Evolutionary conservation across 352 stramenopile species (phyloP).

Genomic region (Phytophthora europaea): DNA sequence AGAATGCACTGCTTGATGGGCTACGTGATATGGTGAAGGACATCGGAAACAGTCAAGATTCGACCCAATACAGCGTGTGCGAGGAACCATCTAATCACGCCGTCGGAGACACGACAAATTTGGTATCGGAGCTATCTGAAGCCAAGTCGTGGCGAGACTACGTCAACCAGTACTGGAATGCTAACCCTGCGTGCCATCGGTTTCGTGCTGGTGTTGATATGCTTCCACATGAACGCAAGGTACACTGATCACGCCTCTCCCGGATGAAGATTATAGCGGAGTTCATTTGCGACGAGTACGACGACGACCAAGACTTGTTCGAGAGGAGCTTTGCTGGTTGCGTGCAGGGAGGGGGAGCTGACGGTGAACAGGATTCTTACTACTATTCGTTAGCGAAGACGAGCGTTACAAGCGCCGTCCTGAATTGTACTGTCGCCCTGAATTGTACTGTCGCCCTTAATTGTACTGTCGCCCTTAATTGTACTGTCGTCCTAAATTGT

Average conservation of each 20-base stretch:
- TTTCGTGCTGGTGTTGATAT: background rate
- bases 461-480: background rate
- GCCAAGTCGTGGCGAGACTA: constrained; percentile 5
- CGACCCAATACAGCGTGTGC: too few relatives aligned
- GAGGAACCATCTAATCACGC: too few relatives aligned
- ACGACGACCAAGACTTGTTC: background rate
- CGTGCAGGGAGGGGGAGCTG: background rate
- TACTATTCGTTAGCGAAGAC: background rate
- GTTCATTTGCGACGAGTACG: background rate
- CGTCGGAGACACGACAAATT: background rate
- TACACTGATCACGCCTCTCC: background rate
- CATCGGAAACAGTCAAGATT: background rate
- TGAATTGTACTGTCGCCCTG: background rate
- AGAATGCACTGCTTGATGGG: background rate
- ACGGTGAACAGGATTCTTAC: constrained; percentile 2
- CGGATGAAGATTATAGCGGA: constrained; percentile 7
- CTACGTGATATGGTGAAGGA: background rate
- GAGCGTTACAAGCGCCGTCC: background rate
- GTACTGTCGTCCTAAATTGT: background rate
- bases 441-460: background rate
- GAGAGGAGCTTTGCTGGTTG: background rate
- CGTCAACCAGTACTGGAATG: background rate
- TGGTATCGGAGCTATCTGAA: background rate
- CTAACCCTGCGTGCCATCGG: constrained; percentile 1
- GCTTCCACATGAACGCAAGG: background rate